Conservation (phyloP, 495 filamentous ascomycete species). For the Podospora conica region DNA sequence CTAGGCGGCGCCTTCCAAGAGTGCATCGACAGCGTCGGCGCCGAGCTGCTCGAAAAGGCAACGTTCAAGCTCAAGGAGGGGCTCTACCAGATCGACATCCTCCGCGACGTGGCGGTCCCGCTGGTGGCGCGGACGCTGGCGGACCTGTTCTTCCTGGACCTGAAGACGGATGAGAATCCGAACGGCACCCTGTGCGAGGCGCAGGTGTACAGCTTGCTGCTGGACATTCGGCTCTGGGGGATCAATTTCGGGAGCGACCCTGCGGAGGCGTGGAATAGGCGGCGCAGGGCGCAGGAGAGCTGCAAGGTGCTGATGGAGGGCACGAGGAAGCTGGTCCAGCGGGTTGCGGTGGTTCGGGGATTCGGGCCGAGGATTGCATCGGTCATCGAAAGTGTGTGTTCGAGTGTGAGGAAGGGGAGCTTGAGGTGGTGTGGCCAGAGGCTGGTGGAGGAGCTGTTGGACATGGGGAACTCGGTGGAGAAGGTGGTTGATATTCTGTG, state of each 20-base stretch:
- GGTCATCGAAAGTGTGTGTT: constrained; percentile 2
- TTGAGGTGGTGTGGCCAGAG: constrained; percentile 25
- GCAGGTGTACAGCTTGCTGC: constrained; percentile 55
- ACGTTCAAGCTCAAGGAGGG: constrained; percentile 45
- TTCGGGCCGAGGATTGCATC: constrained; percentile 11
- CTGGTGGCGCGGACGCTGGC: constrained; percentile 27
- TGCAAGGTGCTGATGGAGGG: constrained; percentile 20
- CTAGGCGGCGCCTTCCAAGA: constrained; percentile 35
- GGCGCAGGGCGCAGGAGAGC: constrained; percentile 42
- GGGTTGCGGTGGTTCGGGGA: constrained; percentile 13
- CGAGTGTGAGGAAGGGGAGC: constrained; percentile 19
- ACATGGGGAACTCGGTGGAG: constrained; percentile 19
- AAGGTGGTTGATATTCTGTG: constrained; percentile 30
- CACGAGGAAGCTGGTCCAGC: constrained; percentile 27
- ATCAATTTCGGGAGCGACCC: constrained; percentile 58
- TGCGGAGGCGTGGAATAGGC: constrained; percentile 56
- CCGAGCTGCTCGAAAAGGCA: constrained; percentile 55
- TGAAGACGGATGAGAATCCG: constrained; percentile 57
- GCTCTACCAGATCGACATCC: constrained; percentile 63
- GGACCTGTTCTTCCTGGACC: constrained; percentile 56
- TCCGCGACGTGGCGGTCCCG: constrained; percentile 60
- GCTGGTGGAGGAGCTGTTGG: constrained; percentile 26
- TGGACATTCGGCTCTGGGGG: constrained; percentile 55
- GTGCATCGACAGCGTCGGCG: constrained; percentile 55
- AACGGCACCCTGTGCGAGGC: constrained; percentile 49